Evolutionary conservation across 2,329 filamentous ascomycete species (phyloP).

Genomic region (Kalaharituber pfeilii): DNA sequence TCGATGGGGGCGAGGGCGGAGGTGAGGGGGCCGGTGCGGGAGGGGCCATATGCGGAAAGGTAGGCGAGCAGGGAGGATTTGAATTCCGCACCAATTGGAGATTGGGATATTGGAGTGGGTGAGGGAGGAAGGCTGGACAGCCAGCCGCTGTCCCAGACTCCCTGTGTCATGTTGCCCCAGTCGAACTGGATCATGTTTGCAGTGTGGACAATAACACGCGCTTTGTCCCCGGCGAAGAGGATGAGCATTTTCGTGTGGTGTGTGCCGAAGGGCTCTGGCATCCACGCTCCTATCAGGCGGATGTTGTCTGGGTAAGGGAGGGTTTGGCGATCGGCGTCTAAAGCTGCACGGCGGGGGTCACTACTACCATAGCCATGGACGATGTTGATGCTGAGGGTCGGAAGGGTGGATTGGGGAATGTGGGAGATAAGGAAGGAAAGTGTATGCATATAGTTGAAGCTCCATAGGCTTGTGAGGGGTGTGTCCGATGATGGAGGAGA

Average conservation of each 20-base stretch:
- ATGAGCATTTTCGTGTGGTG: conserved; percentile 80
- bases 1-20: conserved; percentile 45
- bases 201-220: conserved; percentile 58
- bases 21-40: conserved; percentile 37
- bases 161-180: conserved; percentile 79
- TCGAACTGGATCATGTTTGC: conserved; percentile 82
- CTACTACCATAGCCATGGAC: conserved; percentile 53
- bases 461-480: conserved; percentile 33
- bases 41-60: conserved; percentile 48
- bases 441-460: conserved; percentile 40
- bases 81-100: conserved; percentile 45
- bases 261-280: conserved; percentile 72
- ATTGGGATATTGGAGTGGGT: neutral
- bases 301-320: conserved; percentile 37
- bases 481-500: neutral
- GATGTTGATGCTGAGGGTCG: conserved; percentile 38
- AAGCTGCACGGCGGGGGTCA: conserved; percentile 38
- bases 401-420: conserved; percentile 38
- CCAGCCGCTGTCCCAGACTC: conserved; percentile 42
- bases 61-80: conserved; percentile 61
- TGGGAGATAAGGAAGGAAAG: conserved; percentile 42
- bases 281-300: conserved; percentile 52
- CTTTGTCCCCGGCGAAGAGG: conserved; percentile 36
- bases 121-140: conserved; percentile 37
- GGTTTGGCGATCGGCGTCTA: conserved; percentile 36